Conservation (phyloP, 345 rosid genomes). For the Camelina sativa region DNA sequence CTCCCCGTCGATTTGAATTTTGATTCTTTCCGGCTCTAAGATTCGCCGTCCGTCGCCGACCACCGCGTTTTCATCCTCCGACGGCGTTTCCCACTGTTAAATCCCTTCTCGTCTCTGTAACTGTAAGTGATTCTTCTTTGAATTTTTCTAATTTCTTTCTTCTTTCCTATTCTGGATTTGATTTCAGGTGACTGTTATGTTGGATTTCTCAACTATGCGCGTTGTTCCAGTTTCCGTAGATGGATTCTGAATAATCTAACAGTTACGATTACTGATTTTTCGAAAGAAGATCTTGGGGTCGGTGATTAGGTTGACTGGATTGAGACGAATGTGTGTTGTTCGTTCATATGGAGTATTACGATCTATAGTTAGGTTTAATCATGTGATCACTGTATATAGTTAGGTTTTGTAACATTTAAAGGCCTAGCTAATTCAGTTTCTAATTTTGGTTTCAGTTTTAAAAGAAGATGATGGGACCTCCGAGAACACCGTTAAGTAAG, state of each 20-base stretch:
- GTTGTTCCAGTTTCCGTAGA: neutral
- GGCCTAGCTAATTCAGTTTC: neutral
- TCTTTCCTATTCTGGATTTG: conserved; percentile 36
- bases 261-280: neutral
- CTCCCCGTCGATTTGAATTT: conserved; percentile 18
- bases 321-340: neutral
- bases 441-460: conserved; percentile 17
- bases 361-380: neutral
- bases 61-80: conserved; percentile 8
- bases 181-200: conserved; percentile 29
- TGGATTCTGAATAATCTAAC: conserved; percentile 5
- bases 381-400: neutral
- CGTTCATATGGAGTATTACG: neutral
- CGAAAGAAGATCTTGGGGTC: neutral
- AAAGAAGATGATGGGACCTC: conserved; percentile 61
- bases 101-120: conserved; percentile 23
- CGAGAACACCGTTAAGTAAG: conserved; percentile 71
- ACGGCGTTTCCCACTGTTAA: neutral
- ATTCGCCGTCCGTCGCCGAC: conserved; percentile 12
- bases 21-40: neutral
- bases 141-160: neutral
- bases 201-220: neutral
- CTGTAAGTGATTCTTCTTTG: conserved; percentile 20
- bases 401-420: neutral
- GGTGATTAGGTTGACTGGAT: neutral